Base-by-base conservation (phyloP, 106 monocot species). In the Allium sativum region DNA sequence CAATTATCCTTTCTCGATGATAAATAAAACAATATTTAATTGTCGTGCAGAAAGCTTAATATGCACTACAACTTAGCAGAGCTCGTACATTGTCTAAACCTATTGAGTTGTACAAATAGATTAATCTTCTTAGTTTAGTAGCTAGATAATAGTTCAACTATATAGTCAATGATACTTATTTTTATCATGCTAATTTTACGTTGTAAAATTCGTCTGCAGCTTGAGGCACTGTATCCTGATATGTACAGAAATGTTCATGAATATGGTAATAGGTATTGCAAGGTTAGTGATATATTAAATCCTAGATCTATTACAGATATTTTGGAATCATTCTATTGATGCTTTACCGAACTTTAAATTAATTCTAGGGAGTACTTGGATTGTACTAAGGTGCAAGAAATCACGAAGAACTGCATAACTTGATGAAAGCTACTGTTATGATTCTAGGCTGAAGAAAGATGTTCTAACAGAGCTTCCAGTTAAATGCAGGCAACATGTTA, bases 401-500 rank as follows among this genome's bases (percentile, higher is more conserved):
- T 64, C 95, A 90, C 67, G 95, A 87, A 61, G 95, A 96, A 65
- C 73, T 96, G 60, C 95, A 96, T 80, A 82, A 70, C 78, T 73
- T 96, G 75, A 96, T 96, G 90, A 96, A 87, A 76, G 71, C 87
- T 59, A 96, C 95, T 70, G 82, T 90, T 22, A 90, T 96, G 95
- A 90, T 96, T 66, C 95, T n/a, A 78, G 95, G 62, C 69, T 96
- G 54, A 96, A 96, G 59, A 82, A n/a, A n/a, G n/a, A n/a, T n/a
- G n/a, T n/a, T n/a, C n/a, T n/a, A n/a, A n/a, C n/a, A n/a, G n/a
- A n/a, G n/a, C n/a, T n/a, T n/a, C n/a, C n/a, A n/a, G n/a, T n/a
- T n/a, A n/a, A n/a, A n/a, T n/a, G n/a, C n/a, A n/a, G n/a, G n/a
- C n/a, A n/a, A n/a, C n/a, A n/a, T n/a, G n/a, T n/a, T n/a, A n/a